Evolutionary conservation across 2,329 filamentous ascomycete genomes (phyloP).

Genomic region (Colletotrichum coccodes): DNA sequence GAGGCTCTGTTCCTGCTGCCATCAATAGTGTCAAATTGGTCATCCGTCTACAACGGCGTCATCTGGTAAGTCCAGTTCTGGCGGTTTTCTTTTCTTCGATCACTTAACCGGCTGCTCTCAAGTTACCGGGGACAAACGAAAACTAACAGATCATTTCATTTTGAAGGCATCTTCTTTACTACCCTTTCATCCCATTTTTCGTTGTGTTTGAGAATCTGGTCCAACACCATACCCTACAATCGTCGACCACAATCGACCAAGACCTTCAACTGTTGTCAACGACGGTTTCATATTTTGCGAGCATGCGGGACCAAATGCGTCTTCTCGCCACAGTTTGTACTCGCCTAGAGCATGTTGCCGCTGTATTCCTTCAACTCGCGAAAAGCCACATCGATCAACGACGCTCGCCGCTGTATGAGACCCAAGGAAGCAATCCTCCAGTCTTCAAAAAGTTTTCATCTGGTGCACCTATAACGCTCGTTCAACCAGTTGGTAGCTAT

Average conservation of each 20-base stretch:
- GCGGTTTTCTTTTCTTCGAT: too few relatives aligned
- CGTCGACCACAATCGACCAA: background rate
- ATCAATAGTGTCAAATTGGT: slow-evolving; percentile 12
- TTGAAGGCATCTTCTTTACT: slow-evolving; percentile 11
- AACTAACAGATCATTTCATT: rapidly evolving
- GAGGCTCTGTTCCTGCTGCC: slow-evolving; percentile 10
- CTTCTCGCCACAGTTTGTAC: background rate
- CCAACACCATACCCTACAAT: background rate
- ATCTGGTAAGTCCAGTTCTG: background rate
- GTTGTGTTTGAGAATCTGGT: slow-evolving; percentile 6
- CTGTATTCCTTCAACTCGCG: slow-evolving; percentile 1
- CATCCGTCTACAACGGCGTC: slow-evolving; percentile 14
- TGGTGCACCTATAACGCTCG: background rate
- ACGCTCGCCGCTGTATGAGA: too few relatives aligned
- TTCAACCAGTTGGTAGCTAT: background rate
- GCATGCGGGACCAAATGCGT: slow-evolving; percentile 15
- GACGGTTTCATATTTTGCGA: slow-evolving; percentile 12
- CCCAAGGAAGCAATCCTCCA: too few relatives aligned
- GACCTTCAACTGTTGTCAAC: background rate
- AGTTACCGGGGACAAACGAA: too few relatives aligned
- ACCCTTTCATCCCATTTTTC: slow-evolving; percentile 16
- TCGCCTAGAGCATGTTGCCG: slow-evolving; percentile 1
- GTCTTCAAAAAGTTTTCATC: background rate
- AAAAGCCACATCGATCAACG: background rate
- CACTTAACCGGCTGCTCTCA: too few relatives aligned